A percentile compares a stretch with the other conserved stretches of the same genome.
phyloP scores from a whole-genome alignment of 352 stramenopile genomes.

The Phytopythium oedochilum region DNA sequence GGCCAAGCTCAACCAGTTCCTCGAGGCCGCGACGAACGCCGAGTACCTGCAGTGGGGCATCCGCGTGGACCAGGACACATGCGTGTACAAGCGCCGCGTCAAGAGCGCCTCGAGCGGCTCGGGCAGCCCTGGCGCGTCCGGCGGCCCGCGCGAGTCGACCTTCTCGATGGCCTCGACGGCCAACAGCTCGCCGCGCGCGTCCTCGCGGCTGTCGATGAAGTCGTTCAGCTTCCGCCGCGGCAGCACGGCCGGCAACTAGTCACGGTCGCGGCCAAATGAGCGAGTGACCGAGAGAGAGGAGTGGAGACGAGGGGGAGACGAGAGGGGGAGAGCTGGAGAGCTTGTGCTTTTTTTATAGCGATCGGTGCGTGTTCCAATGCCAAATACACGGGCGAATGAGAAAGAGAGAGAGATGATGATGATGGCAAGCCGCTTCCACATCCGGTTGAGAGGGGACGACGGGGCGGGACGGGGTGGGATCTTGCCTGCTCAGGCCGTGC shows the following conservation, averaged over 20 bases:
- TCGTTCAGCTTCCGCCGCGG: constrained; percentile 65
- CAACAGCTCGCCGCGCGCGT: constrained; percentile 47
- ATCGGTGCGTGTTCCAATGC: background rate
- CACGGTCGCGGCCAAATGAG: background rate
- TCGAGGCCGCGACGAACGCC: constrained; percentile 66
- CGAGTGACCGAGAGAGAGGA: background rate
- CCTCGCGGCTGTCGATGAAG: constrained; percentile 64
- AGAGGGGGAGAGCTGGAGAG: background rate
- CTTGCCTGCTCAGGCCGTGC: constrained; percentile 56
- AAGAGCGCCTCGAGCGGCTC: constrained; percentile 43
- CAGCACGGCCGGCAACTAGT: constrained; percentile 48
- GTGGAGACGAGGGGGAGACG: background rate
- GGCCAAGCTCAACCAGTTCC: constrained; percentile 67
- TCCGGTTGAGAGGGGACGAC: no score
- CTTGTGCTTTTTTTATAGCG: constrained; percentile 2
- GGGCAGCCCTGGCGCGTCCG: constrained; percentile 62
- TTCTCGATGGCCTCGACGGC: constrained; percentile 30
- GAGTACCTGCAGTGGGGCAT: constrained; percentile 77
- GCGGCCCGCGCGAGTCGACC: constrained; percentile 32
- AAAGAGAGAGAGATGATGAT: no score
- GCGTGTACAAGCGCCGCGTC: constrained; percentile 66
- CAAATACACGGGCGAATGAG: background rate
- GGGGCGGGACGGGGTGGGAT: no score
- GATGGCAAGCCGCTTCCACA: no score
- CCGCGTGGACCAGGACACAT: constrained; percentile 69